Conservation (phyloP, 2,329 filamentous ascomycete genomes). For the Colletotrichum euphorbiae region DNA sequence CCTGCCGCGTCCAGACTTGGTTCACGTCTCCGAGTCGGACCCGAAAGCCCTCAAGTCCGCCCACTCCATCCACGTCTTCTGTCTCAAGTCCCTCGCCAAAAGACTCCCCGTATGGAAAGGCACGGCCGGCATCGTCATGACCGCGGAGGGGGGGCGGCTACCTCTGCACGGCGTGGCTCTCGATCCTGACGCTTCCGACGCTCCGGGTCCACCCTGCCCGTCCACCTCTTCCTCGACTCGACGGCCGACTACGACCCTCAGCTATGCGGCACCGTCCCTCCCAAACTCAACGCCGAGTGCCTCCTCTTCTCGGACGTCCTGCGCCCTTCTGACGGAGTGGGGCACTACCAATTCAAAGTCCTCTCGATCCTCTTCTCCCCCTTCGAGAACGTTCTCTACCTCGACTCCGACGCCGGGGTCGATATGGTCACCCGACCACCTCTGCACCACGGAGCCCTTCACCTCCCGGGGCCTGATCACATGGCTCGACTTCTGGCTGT, state of each 20-base stretch:
- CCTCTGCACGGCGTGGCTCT: constrained; percentile 61
- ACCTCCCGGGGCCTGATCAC: constrained; percentile 63
- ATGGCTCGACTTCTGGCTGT: constrained; percentile 68
- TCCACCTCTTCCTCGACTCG: constrained; percentile 53
- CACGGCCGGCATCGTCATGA: constrained; percentile 62
- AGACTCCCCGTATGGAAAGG: constrained; percentile 46
- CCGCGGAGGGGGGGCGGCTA: constrained; percentile 59
- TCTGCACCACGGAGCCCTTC: constrained; percentile 66
- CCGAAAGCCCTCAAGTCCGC: constrained; percentile 20
- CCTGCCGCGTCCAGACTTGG: constrained; percentile 36
- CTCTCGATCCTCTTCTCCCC: constrained; percentile 68
- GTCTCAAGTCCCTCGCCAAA: constrained; percentile 46
- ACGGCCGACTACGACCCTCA: constrained; percentile 45
- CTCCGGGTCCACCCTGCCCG: constrained; percentile 61
- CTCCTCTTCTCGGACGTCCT: constrained; percentile 48
- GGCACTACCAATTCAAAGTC: constrained; percentile 66
- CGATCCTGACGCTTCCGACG: constrained; percentile 65
- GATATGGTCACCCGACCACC: constrained; percentile 48
- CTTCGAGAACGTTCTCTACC: constrained; percentile 68
- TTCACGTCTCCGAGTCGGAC: constrained; percentile 15
- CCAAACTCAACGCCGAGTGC: constrained; percentile 48
- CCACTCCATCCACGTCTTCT: constrained; percentile 48
- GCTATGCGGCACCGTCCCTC: constrained; percentile 48
- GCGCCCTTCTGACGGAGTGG: constrained; percentile 42
- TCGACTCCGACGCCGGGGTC: constrained; percentile 70